Percentiles rank a stretch among this genome's conserved stretches.
phyloP scores from a whole-genome alignment of 2,329 filamentous ascomycete species.

The Fusarium marasasianum region DNA sequence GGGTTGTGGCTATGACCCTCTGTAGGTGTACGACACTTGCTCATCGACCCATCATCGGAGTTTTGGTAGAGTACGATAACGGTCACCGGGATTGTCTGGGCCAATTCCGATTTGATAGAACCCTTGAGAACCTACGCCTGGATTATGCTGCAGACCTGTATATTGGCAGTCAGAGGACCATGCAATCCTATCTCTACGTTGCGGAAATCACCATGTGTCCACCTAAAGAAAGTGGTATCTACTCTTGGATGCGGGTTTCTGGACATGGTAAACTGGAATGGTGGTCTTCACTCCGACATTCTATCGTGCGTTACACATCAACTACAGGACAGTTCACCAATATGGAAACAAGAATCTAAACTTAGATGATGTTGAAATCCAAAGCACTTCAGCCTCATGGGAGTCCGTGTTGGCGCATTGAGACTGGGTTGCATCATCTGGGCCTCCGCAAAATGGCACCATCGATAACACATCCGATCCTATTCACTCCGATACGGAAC shows the following conservation, averaged over 20 bases:
- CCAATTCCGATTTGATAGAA: neutral
- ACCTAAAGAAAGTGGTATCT: too few species aligned
- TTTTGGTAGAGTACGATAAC: neutral
- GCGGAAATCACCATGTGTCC: too few species aligned
- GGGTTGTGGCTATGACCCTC: neutral
- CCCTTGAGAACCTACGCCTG: neutral
- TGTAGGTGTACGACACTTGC: neutral
- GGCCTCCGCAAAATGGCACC: neutral
- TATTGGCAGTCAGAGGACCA: neutral
- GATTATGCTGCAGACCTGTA: neutral
- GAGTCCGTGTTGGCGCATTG: neutral
- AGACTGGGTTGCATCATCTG: neutral
- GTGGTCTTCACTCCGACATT: neutral
- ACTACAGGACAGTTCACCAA: neutral
- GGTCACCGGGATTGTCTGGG: neutral
- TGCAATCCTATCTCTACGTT: neutral
- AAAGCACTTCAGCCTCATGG: neutral
- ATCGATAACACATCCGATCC: neutral
- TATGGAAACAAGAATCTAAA: neutral
- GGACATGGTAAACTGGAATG: neutral
- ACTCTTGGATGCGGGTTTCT: neutral
- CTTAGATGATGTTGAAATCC: neutral
- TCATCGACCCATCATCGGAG: rapidly evolving
- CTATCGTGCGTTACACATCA: neutral
- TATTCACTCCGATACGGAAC: neutral